A percentile compares a stretch with the other conserved stretches of the same genome.
phyloP scores from a whole-genome alignment of 768 basidiomycete genomes.

The Collybia sp. region DNA sequence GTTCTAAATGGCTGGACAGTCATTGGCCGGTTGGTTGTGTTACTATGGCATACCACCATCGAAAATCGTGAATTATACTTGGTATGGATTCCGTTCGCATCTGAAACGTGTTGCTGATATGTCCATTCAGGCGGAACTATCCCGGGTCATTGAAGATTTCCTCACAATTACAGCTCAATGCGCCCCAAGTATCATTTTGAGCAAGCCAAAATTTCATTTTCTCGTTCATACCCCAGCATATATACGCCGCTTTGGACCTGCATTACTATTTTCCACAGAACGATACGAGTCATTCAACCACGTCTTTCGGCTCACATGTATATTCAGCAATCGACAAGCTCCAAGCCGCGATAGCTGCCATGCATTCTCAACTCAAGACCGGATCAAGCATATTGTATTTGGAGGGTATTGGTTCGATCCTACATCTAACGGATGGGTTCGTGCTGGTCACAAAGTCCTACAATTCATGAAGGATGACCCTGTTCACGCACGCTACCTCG shows the following conservation, averaged over 20 bases:
- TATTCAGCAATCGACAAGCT: too few species aligned
- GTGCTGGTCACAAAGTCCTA: too few species aligned
- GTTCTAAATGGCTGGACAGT: conserved; percentile 14
- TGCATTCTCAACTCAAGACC: too few species aligned
- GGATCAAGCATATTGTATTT: conserved; percentile 21
- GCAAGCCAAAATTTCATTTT: too few species aligned
- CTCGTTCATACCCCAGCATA: conserved; percentile 17
- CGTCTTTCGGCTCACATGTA: conserved; percentile 7
- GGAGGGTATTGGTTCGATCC: conserved; percentile 19
- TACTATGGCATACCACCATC: too few species aligned
- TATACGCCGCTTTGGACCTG: conserved; percentile 20
- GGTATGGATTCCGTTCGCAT: neutral
- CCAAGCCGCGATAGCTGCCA: too few species aligned
- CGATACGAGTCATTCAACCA: conserved; percentile 18
- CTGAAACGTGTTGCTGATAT: too few species aligned
- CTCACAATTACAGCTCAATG: conserved; percentile 6
- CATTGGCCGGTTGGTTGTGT: conserved; percentile 7
- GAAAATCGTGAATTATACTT: neutral
- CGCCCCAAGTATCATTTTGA: conserved; percentile 13
- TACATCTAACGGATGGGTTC: neutral
- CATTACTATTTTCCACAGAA: conserved; percentile 21
- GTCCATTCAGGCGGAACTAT: too few species aligned
- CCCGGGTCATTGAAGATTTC: too few species aligned
- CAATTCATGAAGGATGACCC: too few species aligned
- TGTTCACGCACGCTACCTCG: too few species aligned